Base-by-base conservation (phyloP, 495 filamentous ascomycete species). In the Polyplosphaeria fusca region DNA sequence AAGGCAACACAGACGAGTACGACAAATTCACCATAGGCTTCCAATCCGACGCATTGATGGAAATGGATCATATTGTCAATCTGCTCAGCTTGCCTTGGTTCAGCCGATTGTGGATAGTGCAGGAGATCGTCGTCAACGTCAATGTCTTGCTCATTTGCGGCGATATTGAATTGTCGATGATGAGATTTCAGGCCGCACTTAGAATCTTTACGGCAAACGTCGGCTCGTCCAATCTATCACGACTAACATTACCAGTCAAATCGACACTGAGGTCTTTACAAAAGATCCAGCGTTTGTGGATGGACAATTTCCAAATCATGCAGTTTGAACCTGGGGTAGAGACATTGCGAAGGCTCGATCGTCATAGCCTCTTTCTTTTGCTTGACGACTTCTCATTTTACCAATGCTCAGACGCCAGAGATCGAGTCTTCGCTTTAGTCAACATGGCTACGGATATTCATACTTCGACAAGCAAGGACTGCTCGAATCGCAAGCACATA, bases 81-180 rank as follows among this genome's bases (percentile, higher is more conserved):
- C 18, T 27, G 14, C n/a, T 55, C 9, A 20, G 28, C 5, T 16
- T 47, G 2, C 42, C 30, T 2, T 55, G 30, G 24, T 55, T 55
- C 43, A 20, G 19, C 14, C 41, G 52, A 9, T 9, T 35, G 44
- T 55, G 52, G 52, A 55, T 55, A 14, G 48, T 55, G 20, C 52
- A 55, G 30, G 52, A 48, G 24, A 27, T 54, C 11, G 51, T 54
- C 4, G 14, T 44, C 23, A 54, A 54, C 26, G 2, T 24, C 5
- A 40, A 54, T 18, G 38, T 44, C 16, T 4, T 16, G 2, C 28
- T 54, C 3, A 4, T 26, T 5, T 54, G 22, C 25, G 51, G 51
- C 22, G 19, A 9, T 18, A 23, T 20, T 18, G 40, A 44, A 27
- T 11, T 54, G 4, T 54, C 51, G 16, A 25, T 19, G 38, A 14